These are phyloP conservation scores for Macrolepiota albuminosa DNA, from an alignment of 768 basidiomycete species.

Conservation along the genomic window DNA sequence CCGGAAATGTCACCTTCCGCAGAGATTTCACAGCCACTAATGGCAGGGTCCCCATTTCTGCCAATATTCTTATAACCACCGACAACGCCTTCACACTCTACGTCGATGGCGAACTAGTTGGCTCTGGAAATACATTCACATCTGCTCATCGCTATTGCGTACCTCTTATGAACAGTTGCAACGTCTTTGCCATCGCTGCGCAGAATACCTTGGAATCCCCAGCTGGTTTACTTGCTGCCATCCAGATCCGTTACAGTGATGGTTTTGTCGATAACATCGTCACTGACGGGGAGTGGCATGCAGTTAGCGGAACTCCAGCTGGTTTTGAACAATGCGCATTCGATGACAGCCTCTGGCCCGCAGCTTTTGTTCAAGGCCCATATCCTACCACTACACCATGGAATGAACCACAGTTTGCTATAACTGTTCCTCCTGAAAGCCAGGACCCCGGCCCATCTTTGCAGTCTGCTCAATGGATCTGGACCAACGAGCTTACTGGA, in stretches of 20 bases:
- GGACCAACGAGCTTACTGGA: constrained; percentile 24
- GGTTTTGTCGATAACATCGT: constrained; percentile 25
- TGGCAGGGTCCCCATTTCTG: constrained; percentile 23
- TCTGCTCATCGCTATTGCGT: constrained; percentile 25
- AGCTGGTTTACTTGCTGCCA: constrained; percentile 25
- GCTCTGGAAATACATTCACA: constrained; percentile 15
- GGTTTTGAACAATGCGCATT: constrained; percentile 25
- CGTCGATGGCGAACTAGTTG: constrained; percentile 25
- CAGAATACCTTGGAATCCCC: constrained; percentile 14
- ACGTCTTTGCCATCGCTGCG: constrained; percentile 28
- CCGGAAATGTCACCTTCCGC: constrained; percentile 25
- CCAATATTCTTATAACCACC: constrained; percentile 24
- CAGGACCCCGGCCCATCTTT: constrained; percentile 21
- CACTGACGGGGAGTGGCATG: constrained; percentile 27
- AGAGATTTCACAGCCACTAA: constrained; percentile 20
- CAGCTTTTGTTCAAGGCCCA: constrained; percentile 21
- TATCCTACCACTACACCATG: constrained; percentile 12
- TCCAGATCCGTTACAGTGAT: constrained; percentile 26
- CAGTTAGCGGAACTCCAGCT: constrained; percentile 16
- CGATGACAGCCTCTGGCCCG: constrained; percentile 25
- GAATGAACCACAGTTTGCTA: constrained; percentile 6
- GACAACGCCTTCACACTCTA: constrained; percentile 28
- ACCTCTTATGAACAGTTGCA: constrained; percentile 20
- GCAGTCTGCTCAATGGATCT: constrained; percentile 24
- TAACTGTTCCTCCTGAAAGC: constrained; percentile 13